phyloP scores from a whole-genome alignment of 768 basidiomycete species.

The Crassisporium funariophilum region DNA sequence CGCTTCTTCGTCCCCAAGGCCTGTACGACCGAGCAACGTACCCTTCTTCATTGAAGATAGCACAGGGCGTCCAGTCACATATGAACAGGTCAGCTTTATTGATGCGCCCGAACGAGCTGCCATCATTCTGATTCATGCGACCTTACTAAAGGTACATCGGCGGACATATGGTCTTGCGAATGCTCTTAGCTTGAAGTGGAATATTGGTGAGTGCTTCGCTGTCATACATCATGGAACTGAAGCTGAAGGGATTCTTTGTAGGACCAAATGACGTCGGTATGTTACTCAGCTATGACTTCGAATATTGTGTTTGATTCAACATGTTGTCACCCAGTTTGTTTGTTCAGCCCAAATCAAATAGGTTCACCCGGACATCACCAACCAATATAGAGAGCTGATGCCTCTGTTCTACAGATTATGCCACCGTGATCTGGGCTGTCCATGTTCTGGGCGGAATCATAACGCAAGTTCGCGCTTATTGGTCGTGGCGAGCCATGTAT shows the following conservation, averaged over 20 bases:
- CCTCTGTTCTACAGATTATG: slow-evolving; percentile 45
- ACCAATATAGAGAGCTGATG: background rate
- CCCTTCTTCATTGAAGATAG: slow-evolving; percentile 66
- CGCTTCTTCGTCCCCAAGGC: slow-evolving; percentile 40
- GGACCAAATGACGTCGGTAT: slow-evolving; percentile 56
- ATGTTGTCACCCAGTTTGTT: slow-evolving; percentile 47
- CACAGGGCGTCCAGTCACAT: slow-evolving; percentile 44
- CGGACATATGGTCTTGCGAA: slow-evolving; percentile 58
- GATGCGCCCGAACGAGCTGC: no score
- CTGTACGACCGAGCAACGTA: slow-evolving; percentile 41
- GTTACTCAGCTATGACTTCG: slow-evolving; percentile 14
- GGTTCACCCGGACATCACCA: slow-evolving; percentile 38
- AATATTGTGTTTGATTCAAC: background rate
- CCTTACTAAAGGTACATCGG: slow-evolving; percentile 26
- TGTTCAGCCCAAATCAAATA: slow-evolving; percentile 66
- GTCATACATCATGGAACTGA: slow-evolving; percentile 2
- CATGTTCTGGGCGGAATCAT: slow-evolving; percentile 60
- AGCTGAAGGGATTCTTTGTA: slow-evolving; percentile 22
- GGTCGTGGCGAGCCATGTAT: no score
- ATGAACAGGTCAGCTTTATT: slow-evolving; percentile 57
- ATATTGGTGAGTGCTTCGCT: slow-evolving; percentile 39
- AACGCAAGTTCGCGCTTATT: slow-evolving; percentile 43
- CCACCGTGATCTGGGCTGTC: slow-evolving; percentile 57
- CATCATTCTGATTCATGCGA: background rate
- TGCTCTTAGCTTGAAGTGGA: slow-evolving; percentile 48